Evolutionary conservation across 2,329 filamentous ascomycete genomes (phyloP).

Genomic region (Xylariaceae sp.): DNA sequence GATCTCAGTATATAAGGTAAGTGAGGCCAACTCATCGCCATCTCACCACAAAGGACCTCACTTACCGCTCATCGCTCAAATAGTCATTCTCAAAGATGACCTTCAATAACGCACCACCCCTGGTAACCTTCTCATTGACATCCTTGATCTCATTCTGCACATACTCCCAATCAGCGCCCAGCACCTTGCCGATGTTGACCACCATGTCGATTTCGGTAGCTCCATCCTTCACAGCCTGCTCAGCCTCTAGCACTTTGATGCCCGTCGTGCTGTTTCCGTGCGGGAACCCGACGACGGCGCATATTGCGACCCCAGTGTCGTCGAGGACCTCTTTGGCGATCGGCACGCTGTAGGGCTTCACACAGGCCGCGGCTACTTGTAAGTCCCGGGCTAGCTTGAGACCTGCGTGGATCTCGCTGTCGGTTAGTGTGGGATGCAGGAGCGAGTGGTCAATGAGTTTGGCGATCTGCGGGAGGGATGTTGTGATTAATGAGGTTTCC

Average conservation of each 20-base stretch:
- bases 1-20: neutral
- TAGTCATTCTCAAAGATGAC: slow-evolving; percentile 64
- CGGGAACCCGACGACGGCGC: slow-evolving; percentile 60
- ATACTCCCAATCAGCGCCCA: slow-evolving; percentile 56
- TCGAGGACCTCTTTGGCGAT: slow-evolving; percentile 46
- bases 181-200: slow-evolving; percentile 57
- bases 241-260: slow-evolving; percentile 54
- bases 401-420: slow-evolving; percentile 49
- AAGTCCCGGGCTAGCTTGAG: slow-evolving; percentile 46
- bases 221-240: slow-evolving; percentile 44
- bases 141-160: slow-evolving; percentile 49
- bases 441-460: slow-evolving; percentile 61
- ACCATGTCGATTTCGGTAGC: slow-evolving; percentile 60
- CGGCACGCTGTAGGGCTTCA: slow-evolving; percentile 56
- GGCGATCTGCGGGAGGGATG: slow-evolving; percentile 47
- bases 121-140: slow-evolving; percentile 47
- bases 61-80: slow-evolving; percentile 38
- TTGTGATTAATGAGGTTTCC: slow-evolving; percentile 26
- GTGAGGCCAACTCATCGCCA: slow-evolving; percentile 21
- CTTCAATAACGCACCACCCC: slow-evolving; percentile 49
- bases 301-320: slow-evolving; percentile 49
- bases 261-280: slow-evolving; percentile 55
- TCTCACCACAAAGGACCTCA: slow-evolving; percentile 55
- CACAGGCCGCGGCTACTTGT: slow-evolving; percentile 54
- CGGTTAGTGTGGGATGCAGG: slow-evolving; percentile 60